These are phyloP conservation scores for Pseudopyricularia cyperi DNA, from an alignment of 2,329 filamentous ascomycete species.

Conservation along the genomic window DNA sequence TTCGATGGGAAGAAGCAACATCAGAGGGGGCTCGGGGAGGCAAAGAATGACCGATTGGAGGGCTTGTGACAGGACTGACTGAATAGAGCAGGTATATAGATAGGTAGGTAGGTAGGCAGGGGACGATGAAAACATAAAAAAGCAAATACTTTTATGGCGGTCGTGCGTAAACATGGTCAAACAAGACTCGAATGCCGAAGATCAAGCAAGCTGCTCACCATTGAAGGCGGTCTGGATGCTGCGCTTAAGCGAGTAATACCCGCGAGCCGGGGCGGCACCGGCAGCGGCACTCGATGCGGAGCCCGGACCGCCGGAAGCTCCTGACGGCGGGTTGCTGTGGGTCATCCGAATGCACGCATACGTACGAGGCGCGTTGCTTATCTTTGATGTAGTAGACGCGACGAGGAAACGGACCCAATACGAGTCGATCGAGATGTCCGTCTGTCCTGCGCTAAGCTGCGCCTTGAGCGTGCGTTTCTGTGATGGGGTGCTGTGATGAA, in stretches of 20 bases:
- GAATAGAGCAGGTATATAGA: too few relatives aligned
- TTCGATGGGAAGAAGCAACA: not conserved
- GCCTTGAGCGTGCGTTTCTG: not conserved
- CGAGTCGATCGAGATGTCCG: not conserved
- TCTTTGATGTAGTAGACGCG: too few relatives aligned
- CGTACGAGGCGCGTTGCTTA: too few relatives aligned
- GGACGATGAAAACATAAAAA: too few relatives aligned
- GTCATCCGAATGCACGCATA: constrained; percentile 25
- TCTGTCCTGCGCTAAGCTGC: not conserved
- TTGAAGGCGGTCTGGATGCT: constrained; percentile 49
- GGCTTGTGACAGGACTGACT: too few relatives aligned
- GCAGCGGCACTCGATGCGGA: constrained; percentile 23
- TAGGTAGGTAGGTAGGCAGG: too few relatives aligned
- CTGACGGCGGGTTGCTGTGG: constrained; percentile 40
- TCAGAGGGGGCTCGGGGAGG: not conserved
- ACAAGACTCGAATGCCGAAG: not conserved
- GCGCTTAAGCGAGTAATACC: constrained; percentile 31
- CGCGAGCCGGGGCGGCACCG: constrained; percentile 23
- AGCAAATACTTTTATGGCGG: not conserved
- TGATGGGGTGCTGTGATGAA: too few relatives aligned
- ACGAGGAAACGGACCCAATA: not conserved
- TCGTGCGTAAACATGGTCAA: not conserved
- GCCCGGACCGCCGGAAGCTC: constrained; percentile 29
- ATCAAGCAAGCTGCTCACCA: constrained; percentile 27
- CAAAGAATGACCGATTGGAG: too few relatives aligned